phyloP scores from a whole-genome alignment of 2,329 filamentous ascomycete genomes.

The Diaporthe destruens region DNA sequence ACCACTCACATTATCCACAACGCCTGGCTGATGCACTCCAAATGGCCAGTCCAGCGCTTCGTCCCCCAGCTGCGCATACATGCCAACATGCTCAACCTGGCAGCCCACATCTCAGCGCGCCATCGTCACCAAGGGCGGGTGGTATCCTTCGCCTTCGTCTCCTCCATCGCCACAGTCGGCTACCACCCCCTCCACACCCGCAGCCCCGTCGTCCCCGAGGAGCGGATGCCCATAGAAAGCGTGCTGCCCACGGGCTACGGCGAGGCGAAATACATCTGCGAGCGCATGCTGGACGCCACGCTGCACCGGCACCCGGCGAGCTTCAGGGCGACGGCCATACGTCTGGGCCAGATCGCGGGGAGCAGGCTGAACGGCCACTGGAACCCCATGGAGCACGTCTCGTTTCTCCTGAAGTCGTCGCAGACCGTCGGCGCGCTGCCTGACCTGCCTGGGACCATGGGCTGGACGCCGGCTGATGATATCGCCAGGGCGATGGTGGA shows the following conservation, averaged over 20 bases:
- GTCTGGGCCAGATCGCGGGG: conserved; percentile 67
- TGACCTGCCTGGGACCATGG: too few relatives aligned
- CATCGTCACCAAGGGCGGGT: not conserved
- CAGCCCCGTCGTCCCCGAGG: conserved; percentile 56
- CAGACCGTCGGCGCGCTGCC: conserved; percentile 40
- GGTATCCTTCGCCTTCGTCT: conserved; percentile 57
- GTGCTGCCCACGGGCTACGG: conserved; percentile 62
- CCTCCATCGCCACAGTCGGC: conserved; percentile 57
- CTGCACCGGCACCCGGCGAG: conserved; percentile 54
- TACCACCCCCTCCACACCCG: conserved; percentile 36
- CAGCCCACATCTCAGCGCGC: conserved; percentile 39
- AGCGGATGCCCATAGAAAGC: conserved; percentile 52
- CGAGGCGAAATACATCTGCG: conserved; percentile 66
- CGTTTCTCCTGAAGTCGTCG: conserved; percentile 62
- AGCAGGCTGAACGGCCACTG: conserved; percentile 63
- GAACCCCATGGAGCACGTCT: conserved; percentile 66
- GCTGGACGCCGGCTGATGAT: too few relatives aligned
- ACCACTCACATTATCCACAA: conserved; percentile 67
- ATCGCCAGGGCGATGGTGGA: too few relatives aligned
- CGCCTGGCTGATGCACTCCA: conserved; percentile 64
- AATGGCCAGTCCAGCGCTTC: conserved; percentile 53
- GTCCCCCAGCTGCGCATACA: conserved; percentile 56
- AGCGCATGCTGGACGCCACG: conserved; percentile 62
- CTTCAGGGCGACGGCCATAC: conserved; percentile 58
- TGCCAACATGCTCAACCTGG: conserved; percentile 63